These are phyloP conservation scores for Hymenoscyphus occultus DNA, from an alignment of 2,329 filamentous ascomycete species.

Conservation along the genomic window DNA sequence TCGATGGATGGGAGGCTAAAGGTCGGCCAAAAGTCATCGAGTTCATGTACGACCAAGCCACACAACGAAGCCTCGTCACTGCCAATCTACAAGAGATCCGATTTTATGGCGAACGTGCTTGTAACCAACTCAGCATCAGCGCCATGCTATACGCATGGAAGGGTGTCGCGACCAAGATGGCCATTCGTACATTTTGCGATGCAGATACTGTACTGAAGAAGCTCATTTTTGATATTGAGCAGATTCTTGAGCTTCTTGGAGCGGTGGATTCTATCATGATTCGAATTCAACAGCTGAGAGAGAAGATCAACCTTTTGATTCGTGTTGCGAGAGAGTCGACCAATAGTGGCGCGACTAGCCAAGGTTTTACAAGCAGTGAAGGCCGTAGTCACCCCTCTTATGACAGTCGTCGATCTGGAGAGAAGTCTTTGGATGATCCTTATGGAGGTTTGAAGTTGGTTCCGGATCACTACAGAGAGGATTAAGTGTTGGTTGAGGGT, in stretches of 20 bases:
- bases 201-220: constrained; percentile 48
- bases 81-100: constrained; percentile 44
- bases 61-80: constrained; percentile 47
- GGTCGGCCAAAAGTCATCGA: constrained; percentile 47
- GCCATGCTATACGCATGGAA: constrained; percentile 49
- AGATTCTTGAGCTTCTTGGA: constrained; percentile 48
- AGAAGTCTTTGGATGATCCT: background rate
- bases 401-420: background rate
- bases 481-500: background rate
- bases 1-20: constrained; percentile 42
- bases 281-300: constrained; percentile 31
- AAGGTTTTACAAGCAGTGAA: constrained; percentile 9
- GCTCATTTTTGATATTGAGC: constrained; percentile 46
- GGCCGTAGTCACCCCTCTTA: constrained; percentile 12
- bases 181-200: constrained; percentile 48
- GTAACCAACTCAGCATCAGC: constrained; percentile 39
- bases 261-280: constrained; percentile 29
- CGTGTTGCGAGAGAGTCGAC: constrained; percentile 20
- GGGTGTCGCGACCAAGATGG: constrained; percentile 45
- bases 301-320: constrained; percentile 29
- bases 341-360: constrained; percentile 3
- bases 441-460: constrained; percentile 8
- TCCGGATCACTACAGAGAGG: constrained; percentile 5
- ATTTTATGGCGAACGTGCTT: constrained; percentile 44
- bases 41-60: constrained; percentile 51